Conservation (phyloP, 2,329 filamentous ascomycete species). For the Magnaporthiopsis incrustans region DNA sequence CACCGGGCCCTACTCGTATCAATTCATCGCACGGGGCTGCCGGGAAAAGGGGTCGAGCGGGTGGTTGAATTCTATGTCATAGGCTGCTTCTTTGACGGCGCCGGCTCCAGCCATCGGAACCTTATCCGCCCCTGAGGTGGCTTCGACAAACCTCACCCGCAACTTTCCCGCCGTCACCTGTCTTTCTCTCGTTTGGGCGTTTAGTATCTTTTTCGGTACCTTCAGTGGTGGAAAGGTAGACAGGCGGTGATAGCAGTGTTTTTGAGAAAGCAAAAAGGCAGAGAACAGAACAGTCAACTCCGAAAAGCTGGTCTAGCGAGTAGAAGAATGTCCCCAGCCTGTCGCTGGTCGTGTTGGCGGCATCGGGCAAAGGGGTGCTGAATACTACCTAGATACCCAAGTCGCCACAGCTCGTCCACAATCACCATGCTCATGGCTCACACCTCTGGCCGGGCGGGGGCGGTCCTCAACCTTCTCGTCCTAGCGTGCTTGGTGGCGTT, state of each 20-base stretch:
- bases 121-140: neutral
- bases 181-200: neutral
- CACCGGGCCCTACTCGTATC: neutral
- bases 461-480: neutral
- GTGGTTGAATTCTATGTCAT: neutral
- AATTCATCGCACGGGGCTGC: neutral
- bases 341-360: neutral
- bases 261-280: neutral
- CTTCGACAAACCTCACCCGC: neutral
- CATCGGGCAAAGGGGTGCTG: neutral
- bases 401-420: neutral
- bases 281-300: neutral
- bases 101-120: neutral
- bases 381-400: neutral
- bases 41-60: neutral
- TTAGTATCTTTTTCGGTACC: neutral
- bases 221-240: no score
- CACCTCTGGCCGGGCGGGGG: neutral
- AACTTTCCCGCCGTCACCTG: neutral
- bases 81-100: neutral
- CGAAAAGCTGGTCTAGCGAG: neutral
- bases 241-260: no score
- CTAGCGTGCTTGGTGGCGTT: neutral
- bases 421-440: neutral
- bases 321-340: neutral